Base-by-base conservation (phyloP, 495 filamentous ascomycete genomes). In the Geoglossum glabrum region DNA sequence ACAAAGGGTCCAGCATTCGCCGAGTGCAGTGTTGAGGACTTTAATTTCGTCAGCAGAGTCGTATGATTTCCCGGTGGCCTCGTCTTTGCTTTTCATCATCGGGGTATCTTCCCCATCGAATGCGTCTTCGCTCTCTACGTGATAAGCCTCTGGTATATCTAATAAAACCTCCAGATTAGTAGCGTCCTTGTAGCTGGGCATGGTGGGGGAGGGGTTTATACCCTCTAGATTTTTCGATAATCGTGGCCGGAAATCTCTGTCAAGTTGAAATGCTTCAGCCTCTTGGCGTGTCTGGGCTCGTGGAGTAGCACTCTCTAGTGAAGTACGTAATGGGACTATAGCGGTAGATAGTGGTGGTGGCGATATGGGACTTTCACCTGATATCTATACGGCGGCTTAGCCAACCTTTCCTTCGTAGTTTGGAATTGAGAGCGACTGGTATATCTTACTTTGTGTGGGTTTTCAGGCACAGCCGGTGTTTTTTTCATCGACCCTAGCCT, bases 1-100 rank as follows among this genome's bases (percentile, higher is more conserved):
- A 70, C 89, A 95, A 36, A 95, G 69, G 1, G 86, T 93, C 89
- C 89, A 95, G 68, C 89, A 95, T 72, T 94, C 89, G 60, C 81
- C 79, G 11, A 95, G 74, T 0, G 87, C 89, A 25, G 79, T 76
- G 60, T 76, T 81, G n/a, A 94, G 73, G 17, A 83, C 82, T 36
- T 70, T 76, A 54, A 90, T 75, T 66, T 93, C 87, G 50, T 80
- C 73, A 40, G 80, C 78, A 56, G 70, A 56, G 69, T 62, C 26
- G 64, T 59, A 45, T 11, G 23, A 57, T 57, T 65, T 17, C 63
- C 54, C 19, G 7, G n/a, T 45, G 10, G 40, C 40, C 40, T 45
- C 40, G n/a, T 66, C 62, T 51, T 68, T 60, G 28, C 50, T 54
- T 25, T 54, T 54, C 21, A 54, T 36, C 11, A 31, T 36, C 11